These are phyloP conservation scores for Suhomyces kilbournensis DNA, from an alignment of 805 yeast genomes.

Conservation along the genomic window DNA sequence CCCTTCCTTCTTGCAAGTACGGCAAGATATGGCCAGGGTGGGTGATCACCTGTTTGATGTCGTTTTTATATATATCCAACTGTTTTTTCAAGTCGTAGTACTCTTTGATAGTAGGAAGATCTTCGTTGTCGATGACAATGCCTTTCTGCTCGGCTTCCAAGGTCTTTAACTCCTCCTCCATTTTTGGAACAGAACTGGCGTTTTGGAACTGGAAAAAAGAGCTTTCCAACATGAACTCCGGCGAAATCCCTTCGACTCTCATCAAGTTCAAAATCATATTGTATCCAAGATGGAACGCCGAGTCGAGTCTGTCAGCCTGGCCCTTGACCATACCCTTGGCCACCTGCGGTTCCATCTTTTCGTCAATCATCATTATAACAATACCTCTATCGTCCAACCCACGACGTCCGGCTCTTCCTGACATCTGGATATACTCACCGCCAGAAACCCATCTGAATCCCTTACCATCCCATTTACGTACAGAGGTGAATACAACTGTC, in stretches of 20 bases:
- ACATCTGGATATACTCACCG: conserved; percentile 99
- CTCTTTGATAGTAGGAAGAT: conserved; percentile 70
- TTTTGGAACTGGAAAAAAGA: conserved; percentile 96
- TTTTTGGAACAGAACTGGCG: conserved; percentile 80
- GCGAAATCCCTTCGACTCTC: conserved; percentile 98
- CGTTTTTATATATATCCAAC: conserved; percentile 65
- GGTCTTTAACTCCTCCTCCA: conserved; percentile 65
- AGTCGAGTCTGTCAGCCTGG: conserved; percentile 94
- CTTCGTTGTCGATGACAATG: conserved; percentile 54
- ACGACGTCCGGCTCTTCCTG: conserved; percentile 99
- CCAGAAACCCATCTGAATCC: conserved; percentile 99
- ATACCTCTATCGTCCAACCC: conserved; percentile 99
- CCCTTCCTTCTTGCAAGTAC: conserved; percentile 86
- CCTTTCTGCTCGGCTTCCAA: conserved; percentile 47
- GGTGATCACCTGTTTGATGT: conserved; percentile 75
- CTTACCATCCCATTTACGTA: conserved; percentile 96
- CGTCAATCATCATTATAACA: conserved; percentile 99
- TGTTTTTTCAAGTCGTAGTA: conserved; percentile 80
- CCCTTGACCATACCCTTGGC: conserved; percentile 99
- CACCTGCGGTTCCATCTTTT: conserved; percentile 98
- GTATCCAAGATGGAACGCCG: conserved; percentile 96
- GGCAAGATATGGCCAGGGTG: conserved; percentile 87
- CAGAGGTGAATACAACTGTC: conserved; percentile 96
- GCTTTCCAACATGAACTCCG: conserved; percentile 92
- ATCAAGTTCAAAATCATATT: conserved; percentile 94